Conservation (phyloP, 441 rosid genomes). For the Euphorbia neoarborescens region DNA sequence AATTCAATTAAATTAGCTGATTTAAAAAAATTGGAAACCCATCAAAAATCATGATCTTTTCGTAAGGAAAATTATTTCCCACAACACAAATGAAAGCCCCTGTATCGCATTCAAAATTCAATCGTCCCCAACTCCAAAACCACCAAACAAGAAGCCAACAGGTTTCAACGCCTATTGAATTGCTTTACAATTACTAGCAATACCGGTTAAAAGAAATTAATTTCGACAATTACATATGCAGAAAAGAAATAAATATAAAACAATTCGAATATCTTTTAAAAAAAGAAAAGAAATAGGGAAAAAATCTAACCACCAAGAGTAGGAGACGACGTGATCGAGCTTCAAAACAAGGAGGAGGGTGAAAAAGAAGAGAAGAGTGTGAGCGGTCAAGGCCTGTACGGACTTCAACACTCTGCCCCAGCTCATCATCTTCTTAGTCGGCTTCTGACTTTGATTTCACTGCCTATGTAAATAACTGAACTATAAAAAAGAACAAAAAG, state of each 20-base stretch:
- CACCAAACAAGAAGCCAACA: not conserved
- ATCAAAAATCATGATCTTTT: not conserved
- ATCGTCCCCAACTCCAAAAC: not conserved
- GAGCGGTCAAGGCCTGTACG: constrained; percentile 73
- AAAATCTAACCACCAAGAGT: constrained; percentile 77
- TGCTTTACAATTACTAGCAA: not conserved
- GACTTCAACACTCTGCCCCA: constrained; percentile 86
- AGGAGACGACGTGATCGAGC: constrained; percentile 45
- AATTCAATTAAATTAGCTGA: not conserved
- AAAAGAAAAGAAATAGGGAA: not conserved
- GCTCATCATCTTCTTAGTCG: constrained; percentile 40
- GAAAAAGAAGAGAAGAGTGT: constrained; percentile 57
- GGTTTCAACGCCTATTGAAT: not conserved
- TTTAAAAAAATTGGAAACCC: not conserved
- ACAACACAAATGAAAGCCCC: not conserved
- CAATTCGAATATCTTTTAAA: not conserved
- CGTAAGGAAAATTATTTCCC: not conserved
- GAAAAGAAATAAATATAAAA: not conserved
- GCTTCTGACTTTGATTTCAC: constrained; percentile 3
- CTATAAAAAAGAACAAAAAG: not conserved
- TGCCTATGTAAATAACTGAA: not conserved
- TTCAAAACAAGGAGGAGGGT: constrained; percentile 72
- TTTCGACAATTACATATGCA: not conserved
- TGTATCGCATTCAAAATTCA: not conserved
- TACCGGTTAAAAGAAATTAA: not conserved